These are phyloP conservation scores for Eragrostis curvula DNA, from an alignment of 176 grass and related monocot species.

Conservation along the genomic window DNA sequence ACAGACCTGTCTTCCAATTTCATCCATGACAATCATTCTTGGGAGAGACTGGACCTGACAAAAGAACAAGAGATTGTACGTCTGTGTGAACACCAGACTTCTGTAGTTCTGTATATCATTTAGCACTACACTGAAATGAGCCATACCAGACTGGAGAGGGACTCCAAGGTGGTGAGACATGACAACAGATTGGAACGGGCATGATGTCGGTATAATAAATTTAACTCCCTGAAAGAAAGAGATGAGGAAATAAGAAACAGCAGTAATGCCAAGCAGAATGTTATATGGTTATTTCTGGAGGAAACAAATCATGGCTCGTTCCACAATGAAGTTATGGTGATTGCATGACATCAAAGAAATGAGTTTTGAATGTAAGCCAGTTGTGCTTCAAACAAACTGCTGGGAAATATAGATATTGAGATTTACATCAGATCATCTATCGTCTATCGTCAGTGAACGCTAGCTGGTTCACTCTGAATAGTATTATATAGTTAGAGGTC, in stretches of 20 bases:
- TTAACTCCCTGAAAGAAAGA: conserved; percentile 84
- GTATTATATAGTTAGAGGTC: neutral
- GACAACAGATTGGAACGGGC: conserved; percentile 86
- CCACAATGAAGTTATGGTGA: neutral
- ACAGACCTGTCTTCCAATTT: conserved; percentile 94
- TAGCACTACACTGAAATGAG: conserved; percentile 7
- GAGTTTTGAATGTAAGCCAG: neutral
- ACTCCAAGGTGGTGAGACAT: conserved; percentile 87
- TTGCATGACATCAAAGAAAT: neutral
- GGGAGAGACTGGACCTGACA: conserved; percentile 82
- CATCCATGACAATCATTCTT: conserved; percentile 99
- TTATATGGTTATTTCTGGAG: neutral
- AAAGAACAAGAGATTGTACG: conserved; percentile 16
- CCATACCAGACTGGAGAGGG: conserved; percentile 91
- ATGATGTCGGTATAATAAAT: conserved; percentile 90
- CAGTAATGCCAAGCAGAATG: neutral
- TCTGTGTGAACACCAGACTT: conserved; percentile 20
- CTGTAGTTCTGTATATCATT: conserved; percentile 36
- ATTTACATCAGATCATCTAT: neutral
- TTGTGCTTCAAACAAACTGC: neutral
- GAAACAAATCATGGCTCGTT: neutral
- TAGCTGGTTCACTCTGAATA: neutral
- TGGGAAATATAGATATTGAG: neutral
- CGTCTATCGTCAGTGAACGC: neutral
- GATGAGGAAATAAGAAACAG: conserved; percentile 1